Percentiles rank a stretch among this genome's conserved stretches.
phyloP scores from a whole-genome alignment of 2,329 filamentous ascomycete species.

The Aspergillus niger region DNA sequence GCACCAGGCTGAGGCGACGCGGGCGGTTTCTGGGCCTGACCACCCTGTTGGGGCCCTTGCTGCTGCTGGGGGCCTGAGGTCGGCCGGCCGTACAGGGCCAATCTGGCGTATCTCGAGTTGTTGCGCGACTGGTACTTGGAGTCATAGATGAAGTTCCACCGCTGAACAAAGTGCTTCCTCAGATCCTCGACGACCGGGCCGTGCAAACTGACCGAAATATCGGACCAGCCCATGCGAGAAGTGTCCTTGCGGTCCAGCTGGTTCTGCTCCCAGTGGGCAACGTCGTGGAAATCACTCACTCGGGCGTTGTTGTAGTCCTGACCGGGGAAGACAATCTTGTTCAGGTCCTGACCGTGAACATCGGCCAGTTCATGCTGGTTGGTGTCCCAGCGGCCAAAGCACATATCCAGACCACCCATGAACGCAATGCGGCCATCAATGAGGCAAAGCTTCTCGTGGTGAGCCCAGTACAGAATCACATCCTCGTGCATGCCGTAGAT shows the following conservation, averaged over 20 bases:
- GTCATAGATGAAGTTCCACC: conserved; percentile 89
- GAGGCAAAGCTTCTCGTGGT: conserved; percentile 87
- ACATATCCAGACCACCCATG: conserved; percentile 89
- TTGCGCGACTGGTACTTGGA: conserved; percentile 72
- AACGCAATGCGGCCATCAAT: conserved; percentile 79
- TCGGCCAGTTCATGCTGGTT: conserved; percentile 84
- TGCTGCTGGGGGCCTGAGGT: conserved; percentile 26
- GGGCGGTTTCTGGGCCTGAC: conserved; percentile 11
- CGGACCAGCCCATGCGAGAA: conserved; percentile 91
- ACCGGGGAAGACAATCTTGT: conserved; percentile 77
- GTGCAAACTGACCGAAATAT: conserved; percentile 74
- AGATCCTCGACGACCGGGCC: conserved; percentile 77
- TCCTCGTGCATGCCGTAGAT: conserved; percentile 81
- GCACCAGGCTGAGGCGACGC: neutral
- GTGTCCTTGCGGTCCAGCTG: conserved; percentile 78
- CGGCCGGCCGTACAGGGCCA: conserved; percentile 37
- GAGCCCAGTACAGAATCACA: conserved; percentile 86
- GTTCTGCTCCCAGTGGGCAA: conserved; percentile 78
- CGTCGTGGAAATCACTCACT: conserved; percentile 78
- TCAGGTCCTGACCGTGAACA: conserved; percentile 75
- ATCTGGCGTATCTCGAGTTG: conserved; percentile 51
- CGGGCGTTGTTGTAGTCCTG: conserved; percentile 92
- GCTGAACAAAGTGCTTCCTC: conserved; percentile 74
- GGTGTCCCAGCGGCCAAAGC: conserved; percentile 86
- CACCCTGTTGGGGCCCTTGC: conserved; percentile 17